Conservation (phyloP, 345 rosid species). For the Angophora floribunda region DNA sequence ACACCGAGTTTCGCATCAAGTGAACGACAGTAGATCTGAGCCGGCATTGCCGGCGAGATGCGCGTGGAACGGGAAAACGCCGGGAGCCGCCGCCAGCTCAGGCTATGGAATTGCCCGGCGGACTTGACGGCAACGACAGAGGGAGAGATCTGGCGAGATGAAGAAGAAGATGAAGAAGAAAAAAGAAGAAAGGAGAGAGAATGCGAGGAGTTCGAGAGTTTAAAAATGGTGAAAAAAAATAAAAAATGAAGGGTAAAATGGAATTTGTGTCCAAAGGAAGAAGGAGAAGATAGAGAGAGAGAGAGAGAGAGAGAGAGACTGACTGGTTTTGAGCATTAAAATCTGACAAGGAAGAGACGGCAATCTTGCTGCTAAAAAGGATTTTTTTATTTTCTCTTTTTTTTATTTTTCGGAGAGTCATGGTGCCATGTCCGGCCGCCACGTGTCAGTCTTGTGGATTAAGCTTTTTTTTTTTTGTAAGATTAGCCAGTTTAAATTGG, state of each 20-base stretch:
- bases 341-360: conserved; percentile 2
- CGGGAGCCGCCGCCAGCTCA: background rate
- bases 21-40: background rate
- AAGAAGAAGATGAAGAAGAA: background rate
- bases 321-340: conserved; percentile 10
- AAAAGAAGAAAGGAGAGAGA: background rate
- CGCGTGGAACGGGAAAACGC: background rate
- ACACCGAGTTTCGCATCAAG: background rate
- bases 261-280: background rate
- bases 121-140: background rate
- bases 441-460: background rate
- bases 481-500: background rate
- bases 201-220: background rate
- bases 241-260: background rate
- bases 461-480: background rate
- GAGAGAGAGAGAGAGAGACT: background rate
- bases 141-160: background rate
- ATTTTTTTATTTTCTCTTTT: too few species aligned
- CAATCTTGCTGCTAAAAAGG: background rate
- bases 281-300: background rate
- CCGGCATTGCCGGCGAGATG: background rate
- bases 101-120: background rate
- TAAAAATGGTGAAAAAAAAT: background rate
- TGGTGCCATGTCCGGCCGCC: background rate
- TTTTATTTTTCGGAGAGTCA: background rate